phyloP scores from a whole-genome alignment of 2,329 filamentous ascomycete species.

The Massarina eburnea region DNA sequence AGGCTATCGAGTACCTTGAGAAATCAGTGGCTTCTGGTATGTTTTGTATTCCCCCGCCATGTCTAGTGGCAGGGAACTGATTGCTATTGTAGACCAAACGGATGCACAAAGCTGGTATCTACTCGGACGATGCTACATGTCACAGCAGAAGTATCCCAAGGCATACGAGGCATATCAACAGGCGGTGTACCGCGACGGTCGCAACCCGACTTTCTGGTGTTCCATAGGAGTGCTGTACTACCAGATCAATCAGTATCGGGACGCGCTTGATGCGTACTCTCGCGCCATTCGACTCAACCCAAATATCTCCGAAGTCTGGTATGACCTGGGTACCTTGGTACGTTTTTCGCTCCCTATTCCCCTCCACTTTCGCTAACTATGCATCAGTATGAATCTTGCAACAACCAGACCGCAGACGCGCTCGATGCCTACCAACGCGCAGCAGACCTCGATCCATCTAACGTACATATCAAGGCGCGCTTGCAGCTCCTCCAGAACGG shows the following conservation, averaged over 20 bases:
- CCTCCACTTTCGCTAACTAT: constrained; percentile 16
- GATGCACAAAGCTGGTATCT: constrained; percentile 99
- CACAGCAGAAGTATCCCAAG: constrained; percentile 97
- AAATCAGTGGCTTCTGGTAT: constrained; percentile 91
- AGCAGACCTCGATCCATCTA: constrained; percentile 87
- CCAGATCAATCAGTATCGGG: constrained; percentile 98
- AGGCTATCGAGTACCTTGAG: constrained; percentile 94
- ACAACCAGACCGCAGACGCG: constrained; percentile 96
- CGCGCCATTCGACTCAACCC: constrained; percentile 95
- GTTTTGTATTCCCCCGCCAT: constrained; percentile 34
- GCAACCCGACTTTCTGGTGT: constrained; percentile 99
- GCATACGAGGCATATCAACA: constrained; percentile 98
- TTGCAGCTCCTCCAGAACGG: constrained; percentile 85
- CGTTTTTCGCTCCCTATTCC: constrained; percentile 44
- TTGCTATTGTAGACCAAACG: constrained; percentile 68
- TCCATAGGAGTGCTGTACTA: constrained; percentile 99
- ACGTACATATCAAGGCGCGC: constrained; percentile 94
- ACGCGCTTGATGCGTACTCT: constrained; percentile 96
- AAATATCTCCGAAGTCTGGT: constrained; percentile 99
- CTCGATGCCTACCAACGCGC: constrained; percentile 94
- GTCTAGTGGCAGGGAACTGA: constrained; percentile 19
- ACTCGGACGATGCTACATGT: constrained; percentile 97
- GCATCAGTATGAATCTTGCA: constrained; percentile 89
- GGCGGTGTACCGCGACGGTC: constrained; percentile 94
- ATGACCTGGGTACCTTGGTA: constrained; percentile 93